phyloP scores from a whole-genome alignment of 176 grass and related monocot species.

The Avena eriantha region DNA sequence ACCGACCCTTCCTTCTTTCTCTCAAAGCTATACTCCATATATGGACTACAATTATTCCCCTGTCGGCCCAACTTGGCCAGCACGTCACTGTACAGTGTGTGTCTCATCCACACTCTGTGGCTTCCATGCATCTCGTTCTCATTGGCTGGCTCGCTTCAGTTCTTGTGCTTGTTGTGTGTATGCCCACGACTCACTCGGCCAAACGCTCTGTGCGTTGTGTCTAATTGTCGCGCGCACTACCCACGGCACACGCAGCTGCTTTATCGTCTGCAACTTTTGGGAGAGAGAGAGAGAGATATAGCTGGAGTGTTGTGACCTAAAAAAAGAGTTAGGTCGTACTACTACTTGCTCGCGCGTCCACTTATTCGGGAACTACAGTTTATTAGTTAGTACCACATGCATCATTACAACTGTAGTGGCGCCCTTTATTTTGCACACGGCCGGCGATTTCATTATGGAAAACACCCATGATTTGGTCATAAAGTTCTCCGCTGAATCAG shows the following conservation, averaged over 20 bases:
- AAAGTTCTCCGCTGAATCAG: not conserved
- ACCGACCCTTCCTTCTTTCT: constrained; percentile 12
- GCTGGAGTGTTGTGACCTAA: not conserved
- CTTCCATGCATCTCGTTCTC: not conserved
- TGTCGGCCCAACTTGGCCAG: constrained; percentile 26
- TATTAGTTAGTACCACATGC: not conserved
- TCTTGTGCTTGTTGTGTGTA: not conserved
- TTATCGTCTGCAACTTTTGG: not conserved
- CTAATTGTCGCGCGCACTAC: constrained; percentile 7
- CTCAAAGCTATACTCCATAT: not conserved
- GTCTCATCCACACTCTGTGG: not conserved
- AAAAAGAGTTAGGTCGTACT: not conserved
- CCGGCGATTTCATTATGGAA: not conserved
- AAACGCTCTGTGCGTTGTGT: not conserved
- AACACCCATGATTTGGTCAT: not conserved
- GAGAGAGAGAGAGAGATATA: not conserved
- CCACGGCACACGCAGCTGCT: not conserved
- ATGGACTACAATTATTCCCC: constrained; percentile 38
- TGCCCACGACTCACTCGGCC: not conserved
- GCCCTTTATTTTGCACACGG: not conserved
- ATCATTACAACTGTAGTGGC: not conserved
- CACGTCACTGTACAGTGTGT: constrained; percentile 7
- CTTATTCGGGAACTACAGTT: not conserved
- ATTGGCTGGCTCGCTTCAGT: not conserved
- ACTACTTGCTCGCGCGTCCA: not conserved